These are phyloP conservation scores for Cyberlindnera euphorbiiphila DNA, from an alignment of 805 yeast species.

Conservation along the genomic window DNA sequence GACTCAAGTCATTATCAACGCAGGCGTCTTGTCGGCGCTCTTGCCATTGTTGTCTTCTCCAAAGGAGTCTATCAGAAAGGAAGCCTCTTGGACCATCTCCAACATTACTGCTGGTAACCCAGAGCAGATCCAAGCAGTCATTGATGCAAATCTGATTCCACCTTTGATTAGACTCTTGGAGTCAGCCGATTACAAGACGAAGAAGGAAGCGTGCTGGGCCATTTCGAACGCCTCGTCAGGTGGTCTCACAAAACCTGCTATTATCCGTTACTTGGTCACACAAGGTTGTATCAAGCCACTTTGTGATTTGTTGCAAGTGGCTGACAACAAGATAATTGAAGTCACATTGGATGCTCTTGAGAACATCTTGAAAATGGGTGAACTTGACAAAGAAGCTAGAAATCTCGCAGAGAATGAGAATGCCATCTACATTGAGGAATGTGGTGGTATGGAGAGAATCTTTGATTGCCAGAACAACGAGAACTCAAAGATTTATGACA, in stretches of 20 bases:
- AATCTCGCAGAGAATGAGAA: conserved; percentile 73
- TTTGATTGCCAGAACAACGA: conserved; percentile 88
- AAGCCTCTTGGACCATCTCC: conserved; percentile 98
- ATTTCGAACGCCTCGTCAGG: conserved; percentile 97
- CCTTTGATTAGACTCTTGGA: conserved; percentile 77
- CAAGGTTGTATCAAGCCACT: conserved; percentile 98
- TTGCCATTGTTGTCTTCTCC: conserved; percentile 75
- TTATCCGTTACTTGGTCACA: conserved; percentile 83
- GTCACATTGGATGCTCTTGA: conserved; percentile 94
- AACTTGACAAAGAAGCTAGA: conserved; percentile 76
- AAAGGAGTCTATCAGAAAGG: conserved; percentile 91
- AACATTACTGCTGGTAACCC: conserved; percentile 97
- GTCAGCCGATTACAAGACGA: conserved; percentile 90
- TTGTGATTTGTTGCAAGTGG: conserved; percentile 84
- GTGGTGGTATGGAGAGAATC: conserved; percentile 97
- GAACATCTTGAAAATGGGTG: conserved; percentile 92
- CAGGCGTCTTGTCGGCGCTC: conserved; percentile 85
- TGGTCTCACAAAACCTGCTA: conserved; percentile 87
- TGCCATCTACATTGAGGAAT: conserved; percentile 92
- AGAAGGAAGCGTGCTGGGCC: conserved; percentile 99
- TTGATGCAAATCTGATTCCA: conserved; percentile 90
- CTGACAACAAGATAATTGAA: conserved; percentile 88
- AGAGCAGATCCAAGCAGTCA: conserved; percentile 94
- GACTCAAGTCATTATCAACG: conserved; percentile 91
- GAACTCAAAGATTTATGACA: conserved; percentile 88